Base-by-base conservation (phyloP, 2,329 filamentous ascomycete genomes). In the Ophiostoma tasmaniense region DNA sequence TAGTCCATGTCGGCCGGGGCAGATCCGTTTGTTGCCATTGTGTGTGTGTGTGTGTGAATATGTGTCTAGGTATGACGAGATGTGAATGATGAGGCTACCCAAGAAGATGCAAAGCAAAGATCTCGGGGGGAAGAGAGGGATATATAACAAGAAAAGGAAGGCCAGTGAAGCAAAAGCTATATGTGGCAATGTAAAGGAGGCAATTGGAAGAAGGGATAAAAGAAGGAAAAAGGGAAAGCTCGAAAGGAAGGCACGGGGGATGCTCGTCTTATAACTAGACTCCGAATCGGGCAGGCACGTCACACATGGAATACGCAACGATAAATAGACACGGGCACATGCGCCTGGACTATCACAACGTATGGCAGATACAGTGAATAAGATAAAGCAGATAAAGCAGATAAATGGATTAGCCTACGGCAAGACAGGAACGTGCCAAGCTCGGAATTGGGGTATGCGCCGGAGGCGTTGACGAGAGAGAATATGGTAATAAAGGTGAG, bases 1-100 rank as follows among this genome's bases (percentile, higher is more conserved):
- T 81, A 77, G 50, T 76, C 77, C 68, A 82, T 72, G 42, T 69
- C 73, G 62, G 59, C 62, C 55, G 55, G 59, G 33, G 50, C 45
- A 0, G 37, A 22, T 33, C 45, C 67, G 52, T 68, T 70, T 68
- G 72, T 69, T 28, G 73, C 69, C 74, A 75, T 75, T 62, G n/a
- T 69, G 65, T n/a, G 42, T 59, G 64, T 50, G 20, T 37, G 22
- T 14, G n/a, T 55, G 50, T 55, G 45, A n/a, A 14, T 52, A 14
- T 45, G 42, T 45, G 42, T 45, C 5, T 7, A 45, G 8, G 50
- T 55, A 22, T 55, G 50, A 22, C 22, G 50, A 55, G 22, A 22
- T 22, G 5, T 7, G 14, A 20, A 61, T 25, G 55, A 30, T 33
- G 25, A 50, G 45, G 65, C 25, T 33, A 39, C 62, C 10, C 59